A percentile compares a stretch with the other conserved stretches of the same genome.
Evolutionary conservation across 164 flowering plant species (phyloP).

Genomic region (Vitis labrusca): DNA sequence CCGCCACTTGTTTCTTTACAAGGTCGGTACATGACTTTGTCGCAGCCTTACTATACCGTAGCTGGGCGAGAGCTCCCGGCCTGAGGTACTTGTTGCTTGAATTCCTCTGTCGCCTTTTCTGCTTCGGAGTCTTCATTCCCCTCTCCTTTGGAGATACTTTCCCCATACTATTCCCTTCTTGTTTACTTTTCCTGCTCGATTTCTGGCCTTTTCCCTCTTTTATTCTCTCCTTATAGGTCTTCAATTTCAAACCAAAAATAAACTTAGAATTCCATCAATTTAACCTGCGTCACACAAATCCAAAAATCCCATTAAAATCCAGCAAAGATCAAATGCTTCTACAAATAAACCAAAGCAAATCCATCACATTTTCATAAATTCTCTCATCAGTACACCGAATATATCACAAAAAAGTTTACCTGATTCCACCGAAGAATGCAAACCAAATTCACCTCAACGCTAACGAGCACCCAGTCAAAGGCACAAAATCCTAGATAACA

Average conservation of each 20-base stretch:
- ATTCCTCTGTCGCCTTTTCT: constrained; percentile 41
- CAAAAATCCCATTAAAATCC: not conserved
- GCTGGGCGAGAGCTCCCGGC: constrained; percentile 82
- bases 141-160: constrained; percentile 56
- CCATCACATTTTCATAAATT: not conserved
- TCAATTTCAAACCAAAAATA: not conserved
- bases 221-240: not conserved
- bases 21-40: constrained; percentile 71
- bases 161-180: constrained; percentile 42
- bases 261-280: constrained; percentile 6
- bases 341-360: not conserved
- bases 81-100: constrained; percentile 59
- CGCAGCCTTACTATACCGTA: constrained; percentile 47
- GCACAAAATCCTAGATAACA: not conserved
- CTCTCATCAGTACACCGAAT: not conserved
- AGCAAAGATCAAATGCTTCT: not conserved
- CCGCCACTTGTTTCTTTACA: constrained; percentile 71
- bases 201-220: not conserved
- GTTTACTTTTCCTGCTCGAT: not conserved
- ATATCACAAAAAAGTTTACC: not conserved
- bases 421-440: constrained; percentile 4
- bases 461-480: not conserved
- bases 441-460: not conserved
- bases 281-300: constrained; percentile 8
- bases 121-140: constrained; percentile 33